Evolutionary conservation across 1,284 basidiomycete genomes (phyloP).

Genomic region (Lentinus polychrous): DNA sequence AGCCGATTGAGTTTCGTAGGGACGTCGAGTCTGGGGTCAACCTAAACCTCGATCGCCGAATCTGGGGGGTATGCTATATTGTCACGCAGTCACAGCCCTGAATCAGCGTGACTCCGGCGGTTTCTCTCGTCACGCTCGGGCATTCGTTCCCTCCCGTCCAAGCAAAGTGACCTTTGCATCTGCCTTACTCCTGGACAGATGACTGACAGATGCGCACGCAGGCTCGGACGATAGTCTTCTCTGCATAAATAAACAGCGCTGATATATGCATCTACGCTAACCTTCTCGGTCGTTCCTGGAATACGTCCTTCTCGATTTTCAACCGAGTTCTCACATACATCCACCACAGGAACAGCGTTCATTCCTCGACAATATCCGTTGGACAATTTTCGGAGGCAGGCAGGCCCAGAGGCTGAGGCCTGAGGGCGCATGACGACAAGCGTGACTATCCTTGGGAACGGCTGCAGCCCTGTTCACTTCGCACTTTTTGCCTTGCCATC

Average conservation of each 20-base stretch:
- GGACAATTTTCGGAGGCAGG: neutral
- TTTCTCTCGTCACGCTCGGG: no score
- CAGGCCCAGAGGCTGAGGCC: neutral
- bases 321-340: neutral
- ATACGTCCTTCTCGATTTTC: neutral
- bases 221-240: no score
- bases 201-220: neutral
- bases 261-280: no score
- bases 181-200: neutral
- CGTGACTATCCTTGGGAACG: neutral
- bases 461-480: neutral
- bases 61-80: neutral
- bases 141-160: no score
- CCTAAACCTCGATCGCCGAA: neutral
- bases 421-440: neutral
- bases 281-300: no score
- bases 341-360: neutral
- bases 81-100: constrained; percentile 1
- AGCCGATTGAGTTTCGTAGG: neutral
- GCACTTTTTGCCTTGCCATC: neutral
- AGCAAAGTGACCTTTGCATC: no score
- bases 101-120: neutral
- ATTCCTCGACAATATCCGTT: neutral
- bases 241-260: no score
- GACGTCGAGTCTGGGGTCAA: neutral